A percentile compares a stretch with the other conserved stretches of the same genome.
Conservation (phyloP, 768 basidiomycete genomes). For the Termitomyces sp. region DNA sequence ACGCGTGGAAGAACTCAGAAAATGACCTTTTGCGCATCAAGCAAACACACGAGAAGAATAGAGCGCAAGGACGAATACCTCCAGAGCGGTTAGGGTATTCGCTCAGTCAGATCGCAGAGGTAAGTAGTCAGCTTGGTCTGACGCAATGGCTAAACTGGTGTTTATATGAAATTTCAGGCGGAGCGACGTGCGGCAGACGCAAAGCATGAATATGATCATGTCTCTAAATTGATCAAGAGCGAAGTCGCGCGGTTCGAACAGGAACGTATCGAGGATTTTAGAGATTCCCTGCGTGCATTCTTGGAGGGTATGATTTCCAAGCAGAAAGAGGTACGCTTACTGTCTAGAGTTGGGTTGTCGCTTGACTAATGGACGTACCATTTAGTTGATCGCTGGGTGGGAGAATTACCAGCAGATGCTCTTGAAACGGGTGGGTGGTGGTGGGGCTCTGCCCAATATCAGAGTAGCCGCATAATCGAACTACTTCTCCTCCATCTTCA, state of each 20-base stretch:
- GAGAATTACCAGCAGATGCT: constrained; percentile 76
- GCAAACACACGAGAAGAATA: constrained; percentile 74
- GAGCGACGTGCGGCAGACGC: constrained; percentile 81
- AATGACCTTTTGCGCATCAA: constrained; percentile 67
- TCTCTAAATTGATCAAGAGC: constrained; percentile 80
- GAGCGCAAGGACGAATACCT: constrained; percentile 68
- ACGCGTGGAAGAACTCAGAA: constrained; percentile 78
- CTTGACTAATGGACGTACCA: background rate
- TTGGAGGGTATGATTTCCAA: constrained; percentile 81
- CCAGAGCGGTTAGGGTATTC: constrained; percentile 67
- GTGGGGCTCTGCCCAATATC: constrained; percentile 12
- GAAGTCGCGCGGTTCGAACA: constrained; percentile 91
- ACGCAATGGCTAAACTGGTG: background rate
- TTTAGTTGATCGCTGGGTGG: constrained; percentile 70
- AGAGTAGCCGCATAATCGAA: constrained; percentile 1
- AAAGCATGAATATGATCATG: constrained; percentile 85
- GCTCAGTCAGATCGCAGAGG: constrained; percentile 80
- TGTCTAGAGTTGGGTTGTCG: background rate
- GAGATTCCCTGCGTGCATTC: constrained; percentile 73
- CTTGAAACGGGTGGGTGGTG: constrained; percentile 28
- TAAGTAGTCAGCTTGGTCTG: constrained; percentile 20
- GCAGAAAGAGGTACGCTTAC: constrained; percentile 65
- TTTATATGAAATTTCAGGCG: constrained; percentile 39
- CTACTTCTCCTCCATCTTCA: background rate
- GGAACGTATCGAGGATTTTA: constrained; percentile 93